Evolutionary conservation across 805 yeast genomes (phyloP).

Genomic region (Hanseniaspora clermontiae): DNA sequence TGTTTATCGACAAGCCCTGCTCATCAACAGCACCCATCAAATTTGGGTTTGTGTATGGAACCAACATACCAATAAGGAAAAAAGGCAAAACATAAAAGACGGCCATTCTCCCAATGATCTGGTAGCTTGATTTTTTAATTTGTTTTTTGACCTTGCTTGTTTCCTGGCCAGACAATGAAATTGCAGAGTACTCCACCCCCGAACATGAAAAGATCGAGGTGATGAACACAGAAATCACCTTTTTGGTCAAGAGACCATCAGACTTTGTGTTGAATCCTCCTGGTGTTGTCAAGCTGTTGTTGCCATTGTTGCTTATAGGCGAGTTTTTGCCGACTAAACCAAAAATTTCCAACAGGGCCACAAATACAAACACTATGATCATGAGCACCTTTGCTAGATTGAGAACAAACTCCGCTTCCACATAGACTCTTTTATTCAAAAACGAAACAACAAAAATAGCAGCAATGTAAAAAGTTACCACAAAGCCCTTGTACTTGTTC

Average conservation of each 20-base stretch:
- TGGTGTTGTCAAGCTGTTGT: constrained; percentile 30
- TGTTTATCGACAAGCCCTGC: constrained; percentile 33
- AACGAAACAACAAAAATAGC: constrained; percentile 36
- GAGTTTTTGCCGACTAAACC: constrained; percentile 35
- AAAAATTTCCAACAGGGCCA: constrained; percentile 35
- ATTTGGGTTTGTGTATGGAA: constrained; percentile 46
- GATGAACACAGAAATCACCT: constrained; percentile 49
- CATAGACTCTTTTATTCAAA: constrained; percentile 42
- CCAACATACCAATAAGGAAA: constrained; percentile 51
- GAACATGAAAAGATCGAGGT: constrained; percentile 65
- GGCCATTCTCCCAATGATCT: constrained; percentile 5
- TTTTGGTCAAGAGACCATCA: constrained; percentile 37
- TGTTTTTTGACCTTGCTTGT: constrained; percentile 30
- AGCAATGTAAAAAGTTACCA: constrained; percentile 19
- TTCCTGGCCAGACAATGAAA: constrained; percentile 60
- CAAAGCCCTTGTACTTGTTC: constrained; percentile 22
- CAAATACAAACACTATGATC: constrained; percentile 37
- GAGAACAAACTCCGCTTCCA: constrained; percentile 40
- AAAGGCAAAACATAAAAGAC: constrained; percentile 23
- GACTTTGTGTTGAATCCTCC: constrained; percentile 36
- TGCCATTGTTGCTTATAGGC: constrained; percentile 18
- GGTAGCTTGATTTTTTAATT: background rate
- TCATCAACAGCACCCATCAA: constrained; percentile 33
- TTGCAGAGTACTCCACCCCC: constrained; percentile 55
- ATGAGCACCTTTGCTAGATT: constrained; percentile 36